These are phyloP conservation scores for Pelargonium citronellum DNA, from an alignment of 441 rosid species.

Conservation along the genomic window DNA sequence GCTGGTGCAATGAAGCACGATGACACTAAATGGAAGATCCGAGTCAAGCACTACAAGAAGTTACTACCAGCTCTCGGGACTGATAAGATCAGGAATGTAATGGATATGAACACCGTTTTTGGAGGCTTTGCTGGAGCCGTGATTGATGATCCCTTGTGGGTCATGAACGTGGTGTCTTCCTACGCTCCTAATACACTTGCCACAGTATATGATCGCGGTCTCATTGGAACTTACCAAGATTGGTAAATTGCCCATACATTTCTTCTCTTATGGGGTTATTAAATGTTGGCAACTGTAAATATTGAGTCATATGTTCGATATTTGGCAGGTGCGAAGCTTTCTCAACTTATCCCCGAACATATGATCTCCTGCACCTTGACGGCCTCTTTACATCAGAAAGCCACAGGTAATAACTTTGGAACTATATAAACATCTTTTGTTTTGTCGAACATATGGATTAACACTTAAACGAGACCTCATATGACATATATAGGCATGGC, in stretches of 20 bases:
- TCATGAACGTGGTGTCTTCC: slow-evolving; percentile 89
- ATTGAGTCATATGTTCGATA: slow-evolving; percentile 11
- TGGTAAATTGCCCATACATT: slow-evolving; percentile 42
- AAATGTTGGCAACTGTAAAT: neutral
- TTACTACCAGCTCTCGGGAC: slow-evolving; percentile 72
- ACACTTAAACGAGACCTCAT: too few relatives aligned
- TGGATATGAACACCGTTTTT: slow-evolving; percentile 91
- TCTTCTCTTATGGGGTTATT: neutral
- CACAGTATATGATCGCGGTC: slow-evolving; percentile 80
- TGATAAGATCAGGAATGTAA: slow-evolving; percentile 73
- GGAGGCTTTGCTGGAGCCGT: slow-evolving; percentile 90
- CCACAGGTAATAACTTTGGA: slow-evolving; percentile 52
- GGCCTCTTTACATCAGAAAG: slow-evolving; percentile 80
- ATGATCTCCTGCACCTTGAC: slow-evolving; percentile 89
- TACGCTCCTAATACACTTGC: slow-evolving; percentile 73
- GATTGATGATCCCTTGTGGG: slow-evolving; percentile 75
- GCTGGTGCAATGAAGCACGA: slow-evolving; percentile 63
- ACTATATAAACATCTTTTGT: too few relatives aligned
- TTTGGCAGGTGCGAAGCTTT: slow-evolving; percentile 88
- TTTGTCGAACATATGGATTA: too few relatives aligned
- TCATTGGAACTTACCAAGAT: slow-evolving; percentile 86
- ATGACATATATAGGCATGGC: too few relatives aligned
- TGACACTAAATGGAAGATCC: slow-evolving; percentile 67
- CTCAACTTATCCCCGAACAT: slow-evolving; percentile 93
- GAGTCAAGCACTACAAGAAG: slow-evolving; percentile 82